Base-by-base conservation (phyloP, 1,139 yeast genomes). In the Scheffersomyces cryptocercus region DNA sequence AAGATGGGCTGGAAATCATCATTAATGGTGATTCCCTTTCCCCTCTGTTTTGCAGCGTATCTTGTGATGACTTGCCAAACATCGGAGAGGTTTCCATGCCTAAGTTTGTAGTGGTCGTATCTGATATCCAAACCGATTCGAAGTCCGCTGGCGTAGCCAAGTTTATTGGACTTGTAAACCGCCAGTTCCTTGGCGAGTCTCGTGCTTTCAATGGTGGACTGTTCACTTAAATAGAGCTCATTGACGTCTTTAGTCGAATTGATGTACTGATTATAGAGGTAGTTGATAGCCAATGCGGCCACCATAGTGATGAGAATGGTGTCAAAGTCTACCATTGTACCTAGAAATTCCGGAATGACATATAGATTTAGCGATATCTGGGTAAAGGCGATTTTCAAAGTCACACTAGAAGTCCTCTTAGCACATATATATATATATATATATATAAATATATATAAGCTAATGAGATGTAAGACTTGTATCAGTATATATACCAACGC, bases 71-170 rank as follows among this genome's bases (percentile, higher is more conserved):
- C 44, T 43, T 64, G 67, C 90, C 91, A 85, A 3, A 85, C 61
- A 62, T 85, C 95, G 53, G 81, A 75, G 44, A 85, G 62, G 50
- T 81, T 83, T 7, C 93, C 93, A 56, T 83, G 83, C 51, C 93
- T 69, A 15, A 84, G 54, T 53, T 79, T 82, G 61, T 84, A 85
- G 30, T 78, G 82, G 40, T 77, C 73, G 46, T 73, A 73, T 42
- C 87, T 71, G 20, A 86, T 75, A 37, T 81, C 81, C 39, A 86
- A 65, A 0, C 95, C 95, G 1, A 86, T 80, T 20, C 84, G 70
- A 36, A 85, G 67, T 0, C 85, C 84, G 47, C 77, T 65, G 3
- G 84, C 82, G 54, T 76, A 76, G 34, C 85, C 88, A 15, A 83
- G 74, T 55, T 83, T 79, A 41, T 78, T 80, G 38, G 85, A 82